Conservation (phyloP, 345 rosid genomes). For the Bruguiera sexangula region DNA sequence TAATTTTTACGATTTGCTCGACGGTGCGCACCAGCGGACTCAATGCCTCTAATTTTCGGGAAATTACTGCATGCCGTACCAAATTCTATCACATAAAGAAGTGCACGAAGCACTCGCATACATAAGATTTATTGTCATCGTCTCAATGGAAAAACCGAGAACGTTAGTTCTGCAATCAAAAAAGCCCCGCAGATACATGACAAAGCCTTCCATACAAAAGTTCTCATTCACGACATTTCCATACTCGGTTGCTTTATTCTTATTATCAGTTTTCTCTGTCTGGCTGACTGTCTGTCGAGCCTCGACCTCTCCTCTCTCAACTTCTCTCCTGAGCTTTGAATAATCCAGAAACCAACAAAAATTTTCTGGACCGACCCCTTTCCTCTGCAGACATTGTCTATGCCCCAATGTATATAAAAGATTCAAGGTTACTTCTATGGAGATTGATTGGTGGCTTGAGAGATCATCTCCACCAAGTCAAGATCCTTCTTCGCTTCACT, state of each 20-base stretch:
- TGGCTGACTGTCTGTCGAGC: too few species aligned
- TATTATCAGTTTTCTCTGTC: neutral
- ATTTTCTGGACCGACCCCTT: neutral
- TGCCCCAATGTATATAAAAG: neutral
- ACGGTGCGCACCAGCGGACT: too few species aligned
- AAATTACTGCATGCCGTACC: too few species aligned
- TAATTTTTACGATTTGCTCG: too few species aligned
- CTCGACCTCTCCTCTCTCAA: too few species aligned
- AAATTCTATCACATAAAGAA: too few species aligned
- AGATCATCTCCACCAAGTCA: constrained; percentile 64
- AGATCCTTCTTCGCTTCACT: constrained; percentile 41
- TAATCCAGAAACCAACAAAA: too few species aligned
- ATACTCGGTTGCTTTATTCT: neutral
- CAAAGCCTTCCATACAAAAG: neutral
- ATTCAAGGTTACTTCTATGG: neutral
- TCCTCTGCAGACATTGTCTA: neutral
- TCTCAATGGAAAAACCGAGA: neutral
- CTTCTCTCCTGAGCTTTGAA: neutral
- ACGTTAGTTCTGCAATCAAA: neutral
- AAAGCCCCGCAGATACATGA: neutral
- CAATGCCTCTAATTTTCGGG: too few species aligned
- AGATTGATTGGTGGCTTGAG: constrained; percentile 25
- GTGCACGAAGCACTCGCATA: too few species aligned
- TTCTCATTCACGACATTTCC: neutral
- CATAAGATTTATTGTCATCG: too few species aligned